Evolutionary conservation across 2,329 filamentous ascomycete genomes (phyloP), one percentile per base, ranked within the genome.

Genomic region (Cercospora sojina): DNA sequence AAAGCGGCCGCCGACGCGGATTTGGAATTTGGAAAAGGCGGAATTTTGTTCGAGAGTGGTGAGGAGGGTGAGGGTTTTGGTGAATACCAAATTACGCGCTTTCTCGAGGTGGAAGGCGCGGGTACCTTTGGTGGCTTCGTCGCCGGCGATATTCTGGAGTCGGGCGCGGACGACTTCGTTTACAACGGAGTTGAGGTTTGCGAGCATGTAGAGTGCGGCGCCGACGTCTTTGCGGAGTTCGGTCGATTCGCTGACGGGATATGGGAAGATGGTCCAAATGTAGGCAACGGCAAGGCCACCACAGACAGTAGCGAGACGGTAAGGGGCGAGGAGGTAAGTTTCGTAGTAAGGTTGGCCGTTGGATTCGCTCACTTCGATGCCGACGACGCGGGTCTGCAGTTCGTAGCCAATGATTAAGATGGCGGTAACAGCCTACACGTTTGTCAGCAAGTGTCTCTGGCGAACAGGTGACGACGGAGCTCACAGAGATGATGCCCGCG

Each of bases 231-330:
- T 86, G 8, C 91, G 85, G 6, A 93, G 82, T 72, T 87, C 87
- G 1, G 87, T 87, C 58, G 90, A 87, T 72, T 92, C 91, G 0
- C 89, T 89, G 49, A 91, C 83, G 0, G 90, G 90, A 68, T 85
- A 90, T 0, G 90, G 90, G 74, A 92, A 91, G 65, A 91, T 84
- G 0, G 90, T 92, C 90, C 90, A 93, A 73, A 93, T 82, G 74
- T 91, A 92, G 2, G 90, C 89, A 1, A 92, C 86, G 0, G 86
- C 81, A 43, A 90, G 85, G 60, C 91, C 91, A 1, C 82, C 89
- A 0, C 84, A 82, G 0, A 93, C 89, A 1, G 84, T 85, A 0
- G 88, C 90, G 0, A 93, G 81, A 3, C 91, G 86, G 74, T 92
- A 92, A 0, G 90, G 90, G 0, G 86, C 90, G 1, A 93, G 83